Percentiles rank a stretch among this genome's conserved stretches.
Conservation (phyloP, 805 yeast species). For the Lachancea cidri region DNA sequence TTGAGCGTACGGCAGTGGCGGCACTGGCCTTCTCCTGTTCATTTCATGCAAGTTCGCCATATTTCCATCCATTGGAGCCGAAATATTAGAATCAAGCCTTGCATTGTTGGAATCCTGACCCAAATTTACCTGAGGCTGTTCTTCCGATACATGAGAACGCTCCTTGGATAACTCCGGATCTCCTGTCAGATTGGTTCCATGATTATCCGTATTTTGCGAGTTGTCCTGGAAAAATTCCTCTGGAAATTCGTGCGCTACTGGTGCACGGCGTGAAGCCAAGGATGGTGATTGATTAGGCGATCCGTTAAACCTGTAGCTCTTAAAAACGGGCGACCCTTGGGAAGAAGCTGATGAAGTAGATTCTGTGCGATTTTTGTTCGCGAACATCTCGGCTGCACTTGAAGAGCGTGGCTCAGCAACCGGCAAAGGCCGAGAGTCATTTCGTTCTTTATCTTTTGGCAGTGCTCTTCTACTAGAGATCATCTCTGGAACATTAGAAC, state of each 20-base stretch:
- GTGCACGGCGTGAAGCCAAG: not conserved
- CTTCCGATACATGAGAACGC: not conserved
- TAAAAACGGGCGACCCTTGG: conserved; percentile 3
- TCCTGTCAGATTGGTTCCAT: no score
- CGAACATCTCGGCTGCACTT: conserved; percentile 28
- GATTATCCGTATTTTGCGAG: no score
- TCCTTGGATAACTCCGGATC: not conserved
- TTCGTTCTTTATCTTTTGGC: conserved; percentile 16
- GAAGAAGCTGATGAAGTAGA: conserved; percentile 16
- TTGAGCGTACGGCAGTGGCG: conserved; percentile 3
- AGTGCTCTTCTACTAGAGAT: conserved; percentile 30
- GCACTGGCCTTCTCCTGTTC: conserved; percentile 8
- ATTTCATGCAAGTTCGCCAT: conserved; percentile 3
- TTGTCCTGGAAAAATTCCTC: not conserved
- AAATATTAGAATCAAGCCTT: not conserved
- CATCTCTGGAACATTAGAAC: conserved; percentile 15
- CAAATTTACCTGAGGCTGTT: no score
- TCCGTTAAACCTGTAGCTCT: not conserved
- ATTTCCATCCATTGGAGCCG: not conserved
- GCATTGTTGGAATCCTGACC: no score
- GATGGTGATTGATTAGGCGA: conserved; percentile 2
- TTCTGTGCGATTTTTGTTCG: conserved; percentile 18
- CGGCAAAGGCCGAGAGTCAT: no score
- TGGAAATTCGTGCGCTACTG: not conserved
- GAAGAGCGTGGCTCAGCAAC: conserved; percentile 4